These are phyloP conservation scores for Paramecium sexaurelia DNA, from an alignment of 73 alveolate genomes.

Conservation along the genomic window DNA sequence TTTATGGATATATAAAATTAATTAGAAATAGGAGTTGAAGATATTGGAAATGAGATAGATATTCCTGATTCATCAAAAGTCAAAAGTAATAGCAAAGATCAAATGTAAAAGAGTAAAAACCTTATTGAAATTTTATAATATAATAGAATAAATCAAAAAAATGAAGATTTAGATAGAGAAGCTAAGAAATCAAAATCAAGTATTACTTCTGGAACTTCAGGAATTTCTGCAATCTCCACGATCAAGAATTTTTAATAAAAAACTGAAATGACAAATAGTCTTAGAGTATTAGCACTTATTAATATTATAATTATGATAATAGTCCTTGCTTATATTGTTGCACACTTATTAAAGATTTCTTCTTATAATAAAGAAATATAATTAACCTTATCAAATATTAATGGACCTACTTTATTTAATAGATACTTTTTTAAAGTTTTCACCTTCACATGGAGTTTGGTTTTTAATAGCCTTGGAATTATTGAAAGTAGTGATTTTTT, in stretches of 20 bases:
- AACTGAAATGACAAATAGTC: constrained; percentile 6
- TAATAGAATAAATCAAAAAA: background rate
- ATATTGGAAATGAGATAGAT: background rate
- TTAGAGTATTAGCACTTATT: background rate
- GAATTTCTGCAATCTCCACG: background rate
- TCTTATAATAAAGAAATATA: background rate
- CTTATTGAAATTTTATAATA: background rate
- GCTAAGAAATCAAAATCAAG: constrained; percentile 48
- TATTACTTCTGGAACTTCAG: constrained; percentile 41
- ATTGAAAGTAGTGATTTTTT: constrained; percentile 16
- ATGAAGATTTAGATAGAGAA: background rate
- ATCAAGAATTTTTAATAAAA: background rate
- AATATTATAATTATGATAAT: background rate
- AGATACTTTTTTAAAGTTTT: background rate
- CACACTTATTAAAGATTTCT: background rate
- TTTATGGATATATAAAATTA: background rate
- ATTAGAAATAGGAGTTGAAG: background rate
- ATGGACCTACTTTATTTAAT: background rate
- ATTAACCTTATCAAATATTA: background rate
- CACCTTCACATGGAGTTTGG: background rate
- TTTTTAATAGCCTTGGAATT: background rate
- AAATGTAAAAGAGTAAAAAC: background rate
- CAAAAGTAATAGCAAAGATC: background rate
- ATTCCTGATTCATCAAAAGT: background rate
- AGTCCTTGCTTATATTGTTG: background rate